Conservation (phyloP, 139 green algal species). For the Coccomyxa sp. region DNA sequence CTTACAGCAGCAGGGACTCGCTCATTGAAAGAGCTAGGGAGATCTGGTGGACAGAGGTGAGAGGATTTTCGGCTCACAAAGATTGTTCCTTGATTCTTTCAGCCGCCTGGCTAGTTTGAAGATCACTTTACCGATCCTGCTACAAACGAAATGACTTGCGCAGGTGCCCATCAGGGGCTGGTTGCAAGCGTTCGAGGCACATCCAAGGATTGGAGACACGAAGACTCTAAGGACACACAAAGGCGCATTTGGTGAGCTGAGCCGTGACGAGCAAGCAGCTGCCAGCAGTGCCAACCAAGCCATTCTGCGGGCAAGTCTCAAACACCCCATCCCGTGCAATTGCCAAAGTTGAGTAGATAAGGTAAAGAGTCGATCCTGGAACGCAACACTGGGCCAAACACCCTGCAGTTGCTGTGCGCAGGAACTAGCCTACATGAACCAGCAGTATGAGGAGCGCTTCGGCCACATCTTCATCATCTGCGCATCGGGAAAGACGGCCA, state of each 20-base stretch:
- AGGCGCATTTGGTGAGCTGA: slow-evolving; percentile 36
- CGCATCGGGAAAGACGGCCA: slow-evolving; percentile 60
- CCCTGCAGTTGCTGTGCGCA: slow-evolving; percentile 2
- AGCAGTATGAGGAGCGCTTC: slow-evolving; percentile 77
- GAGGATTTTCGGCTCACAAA: background rate
- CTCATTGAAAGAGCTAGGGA: background rate
- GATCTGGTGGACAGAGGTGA: background rate
- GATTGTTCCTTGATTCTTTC: no score
- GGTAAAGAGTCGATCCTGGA: no score
- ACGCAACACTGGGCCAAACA: no score
- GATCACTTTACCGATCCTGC: no score
- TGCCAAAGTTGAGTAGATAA: no score
- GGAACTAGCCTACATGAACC: slow-evolving; percentile 65
- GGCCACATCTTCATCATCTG: slow-evolving; percentile 95
- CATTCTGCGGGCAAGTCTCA: no score
- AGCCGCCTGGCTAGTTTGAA: no score
- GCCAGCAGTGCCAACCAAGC: slow-evolving; percentile 16
- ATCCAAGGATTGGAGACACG: slow-evolving; percentile 84
- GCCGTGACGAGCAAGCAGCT: slow-evolving; percentile 55
- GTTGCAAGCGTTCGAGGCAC: slow-evolving; percentile 83
- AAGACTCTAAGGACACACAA: slow-evolving; percentile 25
- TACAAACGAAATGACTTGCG: background rate
- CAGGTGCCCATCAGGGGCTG: slow-evolving; percentile 35
- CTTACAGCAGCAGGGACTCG: no score
- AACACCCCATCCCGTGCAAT: no score